Percentiles rank a stretch among this genome's conserved stretches.
Conservation (phyloP, 805 yeast species). For the Ogataea naganishii region DNA sequence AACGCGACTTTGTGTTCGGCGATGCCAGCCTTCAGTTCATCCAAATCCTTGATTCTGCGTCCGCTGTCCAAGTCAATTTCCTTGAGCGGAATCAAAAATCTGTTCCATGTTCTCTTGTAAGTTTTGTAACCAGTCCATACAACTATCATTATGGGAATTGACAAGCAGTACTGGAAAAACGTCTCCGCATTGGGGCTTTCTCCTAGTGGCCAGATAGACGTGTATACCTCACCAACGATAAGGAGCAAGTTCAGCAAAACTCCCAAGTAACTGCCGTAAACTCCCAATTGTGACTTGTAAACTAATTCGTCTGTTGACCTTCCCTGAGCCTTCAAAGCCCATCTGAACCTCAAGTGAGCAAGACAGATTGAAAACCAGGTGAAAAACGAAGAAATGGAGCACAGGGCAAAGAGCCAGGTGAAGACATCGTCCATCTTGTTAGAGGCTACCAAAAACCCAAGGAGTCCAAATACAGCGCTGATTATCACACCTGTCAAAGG, state of each 20-base stretch:
- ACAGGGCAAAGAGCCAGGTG: constrained; percentile 55
- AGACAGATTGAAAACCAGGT: constrained; percentile 57
- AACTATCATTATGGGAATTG: constrained; percentile 35
- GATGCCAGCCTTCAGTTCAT: constrained; percentile 12
- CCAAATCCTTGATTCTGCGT: constrained; percentile 16
- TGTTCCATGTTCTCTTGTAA: constrained; percentile 4
- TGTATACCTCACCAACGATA: constrained; percentile 30
- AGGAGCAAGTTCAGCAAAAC: constrained; percentile 21
- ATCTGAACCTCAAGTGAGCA: constrained; percentile 49
- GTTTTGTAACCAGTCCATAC: constrained; percentile 27
- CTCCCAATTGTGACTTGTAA: constrained; percentile 26
- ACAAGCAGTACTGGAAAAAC: constrained; percentile 46
- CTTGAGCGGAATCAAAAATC: constrained; percentile 26
- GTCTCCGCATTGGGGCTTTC: constrained; percentile 19
- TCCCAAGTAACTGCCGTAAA: constrained; percentile 29
- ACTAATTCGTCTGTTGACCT: constrained; percentile 20
- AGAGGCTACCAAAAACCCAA: constrained; percentile 51
- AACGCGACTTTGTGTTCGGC: constrained; percentile 40
- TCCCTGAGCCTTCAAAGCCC: constrained; percentile 15
- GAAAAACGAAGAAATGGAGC: constrained; percentile 55
- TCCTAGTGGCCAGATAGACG: constrained; percentile 29
- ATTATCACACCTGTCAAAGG: constrained; percentile 50
- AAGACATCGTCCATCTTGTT: constrained; percentile 45
- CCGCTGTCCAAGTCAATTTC: constrained; percentile 29
- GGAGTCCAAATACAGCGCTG: constrained; percentile 44